Conservation (phyloP, 139 green algal genomes). For the Micractinium conductrix region DNA sequence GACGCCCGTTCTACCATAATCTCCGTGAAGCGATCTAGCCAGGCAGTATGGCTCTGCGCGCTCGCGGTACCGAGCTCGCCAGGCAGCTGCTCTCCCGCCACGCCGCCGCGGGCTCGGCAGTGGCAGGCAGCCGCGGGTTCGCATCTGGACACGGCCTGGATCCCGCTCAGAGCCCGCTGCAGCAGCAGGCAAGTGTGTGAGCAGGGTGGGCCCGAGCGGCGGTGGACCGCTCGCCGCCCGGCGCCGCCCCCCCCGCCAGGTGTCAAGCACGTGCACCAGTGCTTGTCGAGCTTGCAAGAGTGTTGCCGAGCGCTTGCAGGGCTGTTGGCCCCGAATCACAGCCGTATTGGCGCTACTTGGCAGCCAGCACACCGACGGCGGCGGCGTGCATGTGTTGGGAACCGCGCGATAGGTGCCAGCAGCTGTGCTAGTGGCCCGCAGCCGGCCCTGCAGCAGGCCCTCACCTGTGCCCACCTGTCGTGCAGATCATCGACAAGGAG, state of each 20-base stretch:
- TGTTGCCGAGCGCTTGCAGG: too few species aligned
- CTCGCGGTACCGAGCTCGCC: not conserved
- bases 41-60: constrained; percentile 8
- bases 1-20: too few species aligned
- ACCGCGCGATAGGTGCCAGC: too few species aligned
- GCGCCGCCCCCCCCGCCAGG: not conserved
- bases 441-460: too few species aligned
- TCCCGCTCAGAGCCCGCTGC: constrained; percentile 25
- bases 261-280: not conserved
- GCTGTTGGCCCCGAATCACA: too few species aligned
- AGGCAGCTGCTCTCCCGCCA: not conserved
- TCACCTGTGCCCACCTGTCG: not conserved
- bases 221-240: not conserved
- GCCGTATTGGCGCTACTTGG: too few species aligned
- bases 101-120: not conserved
- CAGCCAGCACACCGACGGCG: too few species aligned
- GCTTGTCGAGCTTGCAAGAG: too few species aligned
- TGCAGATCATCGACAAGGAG: constrained; percentile 84
- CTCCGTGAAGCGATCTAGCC: too few species aligned
- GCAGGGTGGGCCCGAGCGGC: not conserved
- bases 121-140: constrained; percentile 3
- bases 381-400: too few species aligned
- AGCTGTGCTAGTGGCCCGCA: too few species aligned
- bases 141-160: constrained; percentile 28
- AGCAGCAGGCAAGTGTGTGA: constrained; percentile 26